These are phyloP conservation scores for Peronosclerospora sorghi DNA, from an alignment of 352 stramenopile genomes.

Conservation along the genomic window DNA sequence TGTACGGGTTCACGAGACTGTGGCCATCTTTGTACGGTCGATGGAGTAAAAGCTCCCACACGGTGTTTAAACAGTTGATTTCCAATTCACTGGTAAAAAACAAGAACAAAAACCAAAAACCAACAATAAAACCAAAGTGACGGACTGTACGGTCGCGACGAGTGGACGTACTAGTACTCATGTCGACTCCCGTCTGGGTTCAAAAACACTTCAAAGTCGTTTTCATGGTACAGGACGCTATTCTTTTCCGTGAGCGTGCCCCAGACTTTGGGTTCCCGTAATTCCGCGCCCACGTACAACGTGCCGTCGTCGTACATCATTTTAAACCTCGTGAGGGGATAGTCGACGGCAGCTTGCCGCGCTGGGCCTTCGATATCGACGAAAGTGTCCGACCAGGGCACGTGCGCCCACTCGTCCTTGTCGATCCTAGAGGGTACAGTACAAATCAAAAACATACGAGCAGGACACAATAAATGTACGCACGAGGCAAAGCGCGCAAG, in stretches of 20 bases:
- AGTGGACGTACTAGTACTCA: constrained; percentile 71
- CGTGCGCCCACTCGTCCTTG: constrained; percentile 57
- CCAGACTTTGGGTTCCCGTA: constrained; percentile 67
- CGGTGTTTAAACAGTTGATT: constrained; percentile 86
- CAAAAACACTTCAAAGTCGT: constrained; percentile 91
- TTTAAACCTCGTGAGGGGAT: constrained; percentile 53
- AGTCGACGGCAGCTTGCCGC: constrained; percentile 28
- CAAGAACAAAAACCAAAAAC: background rate
- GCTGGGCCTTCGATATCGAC: constrained; percentile 63
- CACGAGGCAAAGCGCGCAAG: background rate
- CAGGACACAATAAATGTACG: background rate
- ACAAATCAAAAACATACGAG: constrained; percentile 2
- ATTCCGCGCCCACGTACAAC: constrained; percentile 57
- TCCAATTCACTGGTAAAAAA: constrained; percentile 65
- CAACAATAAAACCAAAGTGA: background rate
- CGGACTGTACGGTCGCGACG: background rate
- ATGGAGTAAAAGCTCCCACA: constrained; percentile 86
- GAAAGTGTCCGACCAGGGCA: constrained; percentile 59
- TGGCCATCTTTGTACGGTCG: constrained; percentile 84
- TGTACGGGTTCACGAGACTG: constrained; percentile 64
- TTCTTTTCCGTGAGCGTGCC: constrained; percentile 60
- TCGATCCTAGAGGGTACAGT: constrained; percentile 32
- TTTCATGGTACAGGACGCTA: constrained; percentile 81
- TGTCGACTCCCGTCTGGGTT: constrained; percentile 71
- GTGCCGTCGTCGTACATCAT: constrained; percentile 75